These are phyloP conservation scores for Aristolochia contorta DNA, from an alignment of 164 flowering plant genomes.

Conservation along the genomic window DNA sequence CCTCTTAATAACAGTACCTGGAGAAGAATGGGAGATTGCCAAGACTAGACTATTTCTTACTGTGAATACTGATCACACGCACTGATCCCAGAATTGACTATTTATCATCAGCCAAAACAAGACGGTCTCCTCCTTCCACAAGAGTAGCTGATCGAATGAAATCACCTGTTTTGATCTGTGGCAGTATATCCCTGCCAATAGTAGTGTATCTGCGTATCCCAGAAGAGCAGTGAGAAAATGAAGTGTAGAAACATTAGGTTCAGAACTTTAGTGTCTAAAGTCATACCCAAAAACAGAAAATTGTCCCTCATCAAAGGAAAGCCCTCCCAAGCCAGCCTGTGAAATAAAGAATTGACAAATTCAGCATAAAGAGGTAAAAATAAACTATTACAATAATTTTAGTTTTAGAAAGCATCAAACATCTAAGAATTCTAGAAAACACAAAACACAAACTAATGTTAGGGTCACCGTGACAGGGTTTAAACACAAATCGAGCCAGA, in stretches of 20 bases:
- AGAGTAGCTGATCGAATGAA: conserved; percentile 70
- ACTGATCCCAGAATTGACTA: conserved; percentile 12
- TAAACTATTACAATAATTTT: no score
- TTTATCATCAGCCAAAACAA: conserved; percentile 47
- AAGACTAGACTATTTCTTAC: conserved; percentile 16
- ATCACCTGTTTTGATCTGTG: conserved; percentile 85
- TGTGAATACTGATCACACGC: no score
- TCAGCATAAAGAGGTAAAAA: background rate
- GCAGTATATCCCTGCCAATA: conserved; percentile 64
- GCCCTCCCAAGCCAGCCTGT: conserved; percentile 92
- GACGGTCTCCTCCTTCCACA: conserved; percentile 69
- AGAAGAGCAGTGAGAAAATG: background rate
- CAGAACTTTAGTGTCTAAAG: background rate
- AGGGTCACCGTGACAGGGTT: no score
- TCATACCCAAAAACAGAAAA: conserved; percentile 96
- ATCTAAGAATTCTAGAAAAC: no score
- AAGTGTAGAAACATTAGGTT: background rate
- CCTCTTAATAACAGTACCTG: background rate
- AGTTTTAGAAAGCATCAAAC: no score
- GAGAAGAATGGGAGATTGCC: background rate
- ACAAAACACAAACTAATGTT: no score
- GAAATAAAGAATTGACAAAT: conserved; percentile 3
- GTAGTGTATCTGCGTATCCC: conserved; percentile 53
- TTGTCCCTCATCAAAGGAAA: conserved; percentile 96
- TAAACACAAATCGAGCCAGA: no score